phyloP scores from a whole-genome alignment of 1,284 basidiomycete species.

The Ustilago cynodontis region DNA sequence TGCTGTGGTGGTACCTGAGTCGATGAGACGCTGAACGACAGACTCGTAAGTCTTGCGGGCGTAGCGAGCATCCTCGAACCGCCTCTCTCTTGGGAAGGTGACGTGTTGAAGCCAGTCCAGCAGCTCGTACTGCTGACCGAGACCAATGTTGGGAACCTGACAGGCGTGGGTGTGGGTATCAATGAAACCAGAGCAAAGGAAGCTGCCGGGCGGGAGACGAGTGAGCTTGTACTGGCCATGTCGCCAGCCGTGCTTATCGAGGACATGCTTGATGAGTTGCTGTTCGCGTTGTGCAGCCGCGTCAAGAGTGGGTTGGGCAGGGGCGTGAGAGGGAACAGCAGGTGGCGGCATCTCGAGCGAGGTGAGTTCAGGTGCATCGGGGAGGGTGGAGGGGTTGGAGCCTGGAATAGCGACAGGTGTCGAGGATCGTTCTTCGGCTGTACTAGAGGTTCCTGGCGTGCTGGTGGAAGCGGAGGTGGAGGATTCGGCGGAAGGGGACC shows the following conservation, averaged over 20 bases:
- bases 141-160: conserved; percentile 78
- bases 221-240: conserved; percentile 71
- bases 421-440: conserved; percentile 46
- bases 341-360: conserved; percentile 50
- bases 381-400: conserved; percentile 14
- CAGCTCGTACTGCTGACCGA: conserved; percentile 75
- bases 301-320: conserved; percentile 16
- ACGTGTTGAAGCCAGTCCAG: conserved; percentile 88
- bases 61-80: conserved; percentile 80
- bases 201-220: conserved; percentile 77
- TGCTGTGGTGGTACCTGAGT: conserved; percentile 82
- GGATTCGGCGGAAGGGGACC: conserved; percentile 22
- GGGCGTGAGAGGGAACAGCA: conserved; percentile 30
- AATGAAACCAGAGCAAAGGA: conserved; percentile 87
- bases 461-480: conserved; percentile 33
- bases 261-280: conserved; percentile 40
- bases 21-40: conserved; percentile 81
- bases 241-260: conserved; percentile 56
- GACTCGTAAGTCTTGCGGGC: conserved; percentile 79
- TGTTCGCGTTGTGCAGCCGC: conserved; percentile 39
- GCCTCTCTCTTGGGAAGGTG: conserved; percentile 90
- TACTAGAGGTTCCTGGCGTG: conserved; percentile 8
- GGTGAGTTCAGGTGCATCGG: conserved; percentile 43
- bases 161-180: conserved; percentile 81
- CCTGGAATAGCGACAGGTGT: conserved; percentile 54